Evolutionary conservation across 2,329 filamentous ascomycete genomes (phyloP).

Genomic region (Endothia cerciana): DNA sequence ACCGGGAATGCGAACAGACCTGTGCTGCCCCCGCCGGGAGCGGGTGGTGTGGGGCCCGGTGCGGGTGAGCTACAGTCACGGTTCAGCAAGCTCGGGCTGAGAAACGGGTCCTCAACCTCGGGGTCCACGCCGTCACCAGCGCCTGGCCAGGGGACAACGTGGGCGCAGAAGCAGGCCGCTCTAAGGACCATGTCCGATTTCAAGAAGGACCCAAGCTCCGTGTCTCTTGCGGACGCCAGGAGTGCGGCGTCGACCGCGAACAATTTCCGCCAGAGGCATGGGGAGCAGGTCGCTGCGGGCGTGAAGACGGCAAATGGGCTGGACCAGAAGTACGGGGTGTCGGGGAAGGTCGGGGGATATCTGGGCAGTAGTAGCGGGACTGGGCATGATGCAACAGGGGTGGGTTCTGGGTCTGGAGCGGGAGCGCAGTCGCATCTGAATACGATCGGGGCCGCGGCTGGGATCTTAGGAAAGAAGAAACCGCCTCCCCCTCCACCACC

Average conservation of each 20-base stretch:
- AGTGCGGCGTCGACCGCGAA: constrained; percentile 64
- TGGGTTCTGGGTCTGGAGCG: constrained; percentile 8
- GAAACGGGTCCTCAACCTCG: constrained; percentile 19
- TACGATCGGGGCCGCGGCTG: constrained; percentile 28
- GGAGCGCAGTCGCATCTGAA: constrained; percentile 21
- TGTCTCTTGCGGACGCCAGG: constrained; percentile 62
- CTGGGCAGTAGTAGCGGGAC: constrained; percentile 20
- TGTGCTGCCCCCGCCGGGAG: constrained; percentile 28
- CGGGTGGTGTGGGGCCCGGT: neutral
- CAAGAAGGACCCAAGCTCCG: constrained; percentile 63
- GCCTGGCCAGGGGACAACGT: constrained; percentile 59
- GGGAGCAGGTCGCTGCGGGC: constrained; percentile 67
- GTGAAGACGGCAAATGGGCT: constrained; percentile 59
- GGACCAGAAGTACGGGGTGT: constrained; percentile 65
- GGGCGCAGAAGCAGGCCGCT: constrained; percentile 67
- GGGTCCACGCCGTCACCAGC: constrained; percentile 32
- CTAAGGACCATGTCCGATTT: constrained; percentile 63
- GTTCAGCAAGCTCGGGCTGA: constrained; percentile 59
- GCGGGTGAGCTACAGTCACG: constrained; percentile 70
- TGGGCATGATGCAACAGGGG: constrained; percentile 11
- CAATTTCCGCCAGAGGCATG: constrained; percentile 72
- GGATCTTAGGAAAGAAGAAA: constrained; percentile 54
- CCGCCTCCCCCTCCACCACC: constrained; percentile 54
- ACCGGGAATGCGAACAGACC: constrained; percentile 27
- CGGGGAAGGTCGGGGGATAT: constrained; percentile 42